phyloP scores from a whole-genome alignment of 2,329 filamentous ascomycete genomes.

The Beauveria sp. region DNA sequence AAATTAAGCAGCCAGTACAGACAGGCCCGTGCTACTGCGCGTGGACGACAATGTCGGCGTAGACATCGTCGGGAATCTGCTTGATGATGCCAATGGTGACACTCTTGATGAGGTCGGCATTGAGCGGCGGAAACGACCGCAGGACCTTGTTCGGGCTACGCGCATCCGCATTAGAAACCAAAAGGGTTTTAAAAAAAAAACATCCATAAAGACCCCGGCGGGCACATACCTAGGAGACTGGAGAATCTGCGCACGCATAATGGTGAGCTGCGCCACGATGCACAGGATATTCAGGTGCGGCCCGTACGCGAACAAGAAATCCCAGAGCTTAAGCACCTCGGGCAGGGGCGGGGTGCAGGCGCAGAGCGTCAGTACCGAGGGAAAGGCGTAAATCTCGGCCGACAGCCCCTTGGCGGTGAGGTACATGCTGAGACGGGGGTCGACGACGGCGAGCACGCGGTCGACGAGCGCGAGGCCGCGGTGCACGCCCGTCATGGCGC shows the following conservation, averaged over 20 bases:
- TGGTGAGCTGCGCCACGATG: constrained; percentile 88
- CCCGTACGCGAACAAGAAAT: constrained; percentile 94
- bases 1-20: neutral
- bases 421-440: constrained; percentile 77
- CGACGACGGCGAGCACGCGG: constrained; percentile 83
- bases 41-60: constrained; percentile 81
- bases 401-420: constrained; percentile 80
- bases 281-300: constrained; percentile 92
- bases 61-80: constrained; percentile 85
- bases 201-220: neutral
- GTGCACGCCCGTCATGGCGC: constrained; percentile 96
- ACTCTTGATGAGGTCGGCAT: constrained; percentile 76
- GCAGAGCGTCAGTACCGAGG: constrained; percentile 87
- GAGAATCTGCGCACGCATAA: constrained; percentile 78
- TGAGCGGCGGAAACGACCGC: constrained; percentile 76
- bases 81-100: constrained; percentile 80
- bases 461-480: constrained; percentile 86
- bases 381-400: constrained; percentile 93
- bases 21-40: constrained; percentile 50
- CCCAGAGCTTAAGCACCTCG: constrained; percentile 89
- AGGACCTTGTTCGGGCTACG: constrained; percentile 83
- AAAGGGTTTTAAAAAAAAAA: neutral
- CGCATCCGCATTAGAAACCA: too few species aligned
- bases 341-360: constrained; percentile 92
- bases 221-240: constrained; percentile 66